Evolutionary conservation across 1,284 basidiomycete genomes (phyloP).

Genomic region (Blastosporella zonata): DNA sequence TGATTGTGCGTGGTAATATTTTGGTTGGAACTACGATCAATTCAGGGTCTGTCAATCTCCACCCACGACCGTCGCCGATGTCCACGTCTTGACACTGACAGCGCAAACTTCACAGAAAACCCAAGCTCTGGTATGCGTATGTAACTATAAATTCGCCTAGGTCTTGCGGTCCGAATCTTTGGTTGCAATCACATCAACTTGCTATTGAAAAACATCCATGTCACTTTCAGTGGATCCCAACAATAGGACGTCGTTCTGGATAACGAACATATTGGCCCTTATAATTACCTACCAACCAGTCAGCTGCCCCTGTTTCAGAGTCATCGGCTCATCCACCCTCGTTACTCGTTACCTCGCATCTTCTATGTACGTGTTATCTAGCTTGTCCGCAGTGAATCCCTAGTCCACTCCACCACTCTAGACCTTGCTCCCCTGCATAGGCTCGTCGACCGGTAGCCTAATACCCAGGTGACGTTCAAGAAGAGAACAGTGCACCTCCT

Average conservation of each 20-base stretch:
- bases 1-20: conserved; percentile 15
- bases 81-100: not conserved
- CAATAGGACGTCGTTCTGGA: not conserved
- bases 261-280: not conserved
- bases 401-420: too few species aligned
- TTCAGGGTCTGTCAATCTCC: conserved; percentile 2
- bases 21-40: conserved; percentile 7
- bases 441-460: too few species aligned
- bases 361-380: not conserved
- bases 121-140: not conserved
- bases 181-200: not conserved
- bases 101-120: not conserved
- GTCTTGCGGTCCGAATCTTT: not conserved
- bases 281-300: not conserved
- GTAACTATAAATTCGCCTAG: not conserved
- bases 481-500: too few species aligned
- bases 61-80: too few species aligned
- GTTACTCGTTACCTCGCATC: too few species aligned
- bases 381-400: not conserved
- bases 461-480: too few species aligned
- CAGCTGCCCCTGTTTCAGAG: not conserved
- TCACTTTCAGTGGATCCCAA: not conserved
- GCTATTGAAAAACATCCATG: not conserved
- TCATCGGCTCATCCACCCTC: not conserved
- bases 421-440: too few species aligned